Conservation (phyloP, 768 basidiomycete species). For the Naganishia randhawae region DNA sequence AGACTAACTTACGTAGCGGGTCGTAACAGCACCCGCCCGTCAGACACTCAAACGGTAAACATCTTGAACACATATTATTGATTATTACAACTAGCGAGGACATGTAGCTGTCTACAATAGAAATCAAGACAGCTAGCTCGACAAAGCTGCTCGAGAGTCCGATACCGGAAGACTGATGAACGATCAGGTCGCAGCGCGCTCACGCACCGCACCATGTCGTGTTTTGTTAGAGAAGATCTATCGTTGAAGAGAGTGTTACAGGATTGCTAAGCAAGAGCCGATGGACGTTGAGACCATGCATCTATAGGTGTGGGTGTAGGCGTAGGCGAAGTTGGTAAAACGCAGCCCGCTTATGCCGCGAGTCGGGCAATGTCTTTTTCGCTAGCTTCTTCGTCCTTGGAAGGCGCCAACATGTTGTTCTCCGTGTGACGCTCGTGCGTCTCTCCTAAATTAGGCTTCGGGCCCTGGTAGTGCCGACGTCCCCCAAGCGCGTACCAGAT, state of each 20-base stretch:
- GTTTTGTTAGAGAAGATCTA: slow-evolving; percentile 1
- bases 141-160: neutral
- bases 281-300: neutral
- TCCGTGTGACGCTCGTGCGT: slow-evolving; percentile 24
- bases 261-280: neutral
- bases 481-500: slow-evolving; percentile 36
- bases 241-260: slow-evolving; percentile 22
- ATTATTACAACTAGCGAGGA: slow-evolving; percentile 4
- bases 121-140: slow-evolving; percentile 4
- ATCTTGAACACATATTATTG: neutral
- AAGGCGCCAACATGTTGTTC: slow-evolving; percentile 21
- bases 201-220: neutral
- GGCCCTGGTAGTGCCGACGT: slow-evolving; percentile 34
- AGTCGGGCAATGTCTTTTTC: slow-evolving; percentile 7
- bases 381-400: slow-evolving; percentile 11
- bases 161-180: neutral
- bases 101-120: neutral
- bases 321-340: too few relatives aligned
- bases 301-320: neutral
- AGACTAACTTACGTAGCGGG: too few relatives aligned
- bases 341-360: neutral
- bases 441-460: slow-evolving; percentile 30
- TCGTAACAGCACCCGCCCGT: too few relatives aligned
- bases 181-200: neutral
- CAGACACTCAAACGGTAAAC: too few relatives aligned